phyloP scores from a whole-genome alignment of 1,284 basidiomycete genomes.

The Taiwanofungus camphoratus region DNA sequence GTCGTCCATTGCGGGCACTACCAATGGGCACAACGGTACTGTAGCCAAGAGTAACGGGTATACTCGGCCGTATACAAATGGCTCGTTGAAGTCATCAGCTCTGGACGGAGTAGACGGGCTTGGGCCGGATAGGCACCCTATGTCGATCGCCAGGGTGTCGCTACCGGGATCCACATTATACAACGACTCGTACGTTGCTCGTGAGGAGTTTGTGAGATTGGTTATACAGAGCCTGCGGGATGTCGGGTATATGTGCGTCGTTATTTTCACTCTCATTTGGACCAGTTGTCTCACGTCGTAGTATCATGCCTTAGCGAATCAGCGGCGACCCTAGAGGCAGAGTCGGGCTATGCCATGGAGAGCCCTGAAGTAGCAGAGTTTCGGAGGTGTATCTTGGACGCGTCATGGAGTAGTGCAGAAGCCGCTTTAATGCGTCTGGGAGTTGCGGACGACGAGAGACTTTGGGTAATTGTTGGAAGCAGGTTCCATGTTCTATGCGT shows the following conservation, averaged over 20 bases:
- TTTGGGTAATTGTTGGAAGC: slow-evolving; percentile 46
- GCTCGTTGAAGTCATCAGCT: slow-evolving; percentile 31
- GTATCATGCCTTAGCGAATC: slow-evolving; percentile 58
- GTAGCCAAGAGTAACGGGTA: slow-evolving; percentile 33
- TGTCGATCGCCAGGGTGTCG: slow-evolving; percentile 47
- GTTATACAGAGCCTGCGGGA: slow-evolving; percentile 89
- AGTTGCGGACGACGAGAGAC: slow-evolving; percentile 56
- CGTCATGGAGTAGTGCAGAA: slow-evolving; percentile 82
- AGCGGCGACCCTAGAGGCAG: slow-evolving; percentile 82
- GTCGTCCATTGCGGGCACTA: slow-evolving; percentile 41
- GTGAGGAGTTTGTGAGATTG: slow-evolving; percentile 89
- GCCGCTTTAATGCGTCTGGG: slow-evolving; percentile 64
- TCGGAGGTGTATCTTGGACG: slow-evolving; percentile 76
- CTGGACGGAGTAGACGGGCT: slow-evolving; percentile 21
- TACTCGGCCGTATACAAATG: slow-evolving; percentile 20
- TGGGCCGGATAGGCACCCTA: slow-evolving; percentile 41
- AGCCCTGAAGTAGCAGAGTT: slow-evolving; percentile 77
- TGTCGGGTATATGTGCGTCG: slow-evolving; percentile 85
- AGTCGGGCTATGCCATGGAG: slow-evolving; percentile 91
- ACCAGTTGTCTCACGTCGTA: neutral
- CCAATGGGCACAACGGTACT: slow-evolving; percentile 38
- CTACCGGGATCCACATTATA: slow-evolving; percentile 70
- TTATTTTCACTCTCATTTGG: slow-evolving; percentile 10
- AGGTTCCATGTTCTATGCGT: slow-evolving; percentile 10
- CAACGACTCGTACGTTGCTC: slow-evolving; percentile 71